Evolutionary conservation across 179 eudicot species (phyloP).

Genomic region (Amaranthus tricolor): DNA sequence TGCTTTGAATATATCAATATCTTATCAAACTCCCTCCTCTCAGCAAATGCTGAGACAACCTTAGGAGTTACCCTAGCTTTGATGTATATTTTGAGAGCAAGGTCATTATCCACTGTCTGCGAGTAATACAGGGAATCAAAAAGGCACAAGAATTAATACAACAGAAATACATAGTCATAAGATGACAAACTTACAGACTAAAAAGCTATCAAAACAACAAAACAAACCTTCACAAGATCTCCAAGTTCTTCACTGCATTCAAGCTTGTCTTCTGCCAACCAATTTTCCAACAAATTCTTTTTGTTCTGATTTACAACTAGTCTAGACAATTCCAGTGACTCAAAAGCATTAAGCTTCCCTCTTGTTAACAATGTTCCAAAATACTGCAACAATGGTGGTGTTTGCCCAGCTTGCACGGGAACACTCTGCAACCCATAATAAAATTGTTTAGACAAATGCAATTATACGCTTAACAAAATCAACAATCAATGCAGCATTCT

Average conservation of each 20-base stretch:
- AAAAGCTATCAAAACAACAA: neutral
- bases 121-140: constrained; percentile 11
- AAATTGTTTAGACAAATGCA: no score
- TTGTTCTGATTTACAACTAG: constrained; percentile 96
- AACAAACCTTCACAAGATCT: constrained; percentile 92
- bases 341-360: constrained; percentile 96
- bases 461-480: no score
- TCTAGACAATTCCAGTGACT: constrained; percentile 90
- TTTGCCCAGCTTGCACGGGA: constrained; percentile 98
- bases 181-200: neutral
- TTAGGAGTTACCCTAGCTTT: constrained; percentile 99
- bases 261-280: constrained; percentile 98
- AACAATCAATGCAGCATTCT: no score
- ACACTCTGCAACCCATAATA: constrained; percentile 69
- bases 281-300: constrained; percentile 90
- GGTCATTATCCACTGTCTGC: constrained; percentile 98
- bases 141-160: neutral
- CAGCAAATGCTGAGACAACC: constrained; percentile 99
- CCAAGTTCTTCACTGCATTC: constrained; percentile 99
- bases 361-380: constrained; percentile 82
- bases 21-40: constrained; percentile 95
- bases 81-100: constrained; percentile 90
- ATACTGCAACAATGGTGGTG: constrained; percentile 94
- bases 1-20: constrained; percentile 96
- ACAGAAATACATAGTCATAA: neutral